Percentiles rank a stretch among this genome's conserved stretches.
Evolutionary conservation across 1,284 basidiomycete species (phyloP).

Genomic region (Meira nashicola): DNA sequence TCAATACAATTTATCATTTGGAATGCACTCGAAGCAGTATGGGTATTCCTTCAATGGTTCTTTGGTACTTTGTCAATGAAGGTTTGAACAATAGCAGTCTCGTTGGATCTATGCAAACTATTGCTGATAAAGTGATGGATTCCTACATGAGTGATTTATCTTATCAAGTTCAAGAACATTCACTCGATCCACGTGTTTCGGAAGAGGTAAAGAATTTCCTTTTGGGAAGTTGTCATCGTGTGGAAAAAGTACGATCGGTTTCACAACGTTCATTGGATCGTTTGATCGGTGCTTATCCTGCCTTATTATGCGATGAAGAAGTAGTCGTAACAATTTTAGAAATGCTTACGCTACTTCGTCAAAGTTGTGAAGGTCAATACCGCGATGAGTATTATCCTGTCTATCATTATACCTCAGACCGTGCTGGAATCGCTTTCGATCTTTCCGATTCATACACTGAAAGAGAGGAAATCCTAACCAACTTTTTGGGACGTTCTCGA

Average conservation of each 20-base stretch:
- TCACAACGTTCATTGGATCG: slow-evolving; percentile 78
- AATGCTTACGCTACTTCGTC: slow-evolving; percentile 79
- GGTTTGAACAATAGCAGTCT: slow-evolving; percentile 69
- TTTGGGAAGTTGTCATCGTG: slow-evolving; percentile 75
- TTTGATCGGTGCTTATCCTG: slow-evolving; percentile 86
- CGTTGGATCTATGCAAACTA: slow-evolving; percentile 71
- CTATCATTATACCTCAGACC: slow-evolving; percentile 75
- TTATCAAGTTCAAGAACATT: slow-evolving; percentile 69
- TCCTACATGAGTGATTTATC: slow-evolving; percentile 49
- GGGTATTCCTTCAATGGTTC: slow-evolving; percentile 74
- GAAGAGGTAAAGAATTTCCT: slow-evolving; percentile 73
- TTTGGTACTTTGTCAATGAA: slow-evolving; percentile 83
- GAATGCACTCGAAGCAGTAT: slow-evolving; percentile 79
- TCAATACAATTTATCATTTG: slow-evolving; percentile 80
- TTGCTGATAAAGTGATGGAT: slow-evolving; percentile 71
- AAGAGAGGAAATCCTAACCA: slow-evolving; percentile 75
- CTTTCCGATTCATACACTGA: slow-evolving; percentile 81
- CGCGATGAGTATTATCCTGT: slow-evolving; percentile 88
- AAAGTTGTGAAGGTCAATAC: slow-evolving; percentile 84
- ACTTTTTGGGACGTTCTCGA: slow-evolving; percentile 69
- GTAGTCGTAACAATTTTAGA: slow-evolving; percentile 76
- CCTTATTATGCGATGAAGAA: slow-evolving; percentile 81
- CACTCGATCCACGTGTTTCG: slow-evolving; percentile 68
- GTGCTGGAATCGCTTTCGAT: slow-evolving; percentile 68
- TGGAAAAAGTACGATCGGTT: slow-evolving; percentile 72